A percentile compares a stretch with the other conserved stretches of the same genome.
Conservation (phyloP, 2,329 filamentous ascomycete species). For the Fusarium pseudograminearum region DNA sequence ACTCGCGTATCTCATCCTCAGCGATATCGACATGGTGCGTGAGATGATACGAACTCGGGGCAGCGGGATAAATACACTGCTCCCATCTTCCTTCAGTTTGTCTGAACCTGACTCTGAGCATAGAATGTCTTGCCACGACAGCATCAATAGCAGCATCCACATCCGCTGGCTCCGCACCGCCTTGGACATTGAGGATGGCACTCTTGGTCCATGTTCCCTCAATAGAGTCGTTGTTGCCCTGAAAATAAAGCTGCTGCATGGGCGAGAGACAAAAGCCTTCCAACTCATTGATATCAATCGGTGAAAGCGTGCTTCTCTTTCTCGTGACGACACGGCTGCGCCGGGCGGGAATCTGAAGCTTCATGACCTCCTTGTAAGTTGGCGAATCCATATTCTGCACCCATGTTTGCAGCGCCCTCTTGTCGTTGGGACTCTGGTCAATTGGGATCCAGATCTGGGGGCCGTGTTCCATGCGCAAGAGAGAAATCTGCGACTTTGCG, state of each 20-base stretch:
- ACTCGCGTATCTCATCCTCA: slow-evolving; percentile 56
- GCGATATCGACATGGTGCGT: slow-evolving; percentile 56
- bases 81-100: slow-evolving; percentile 57
- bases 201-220: slow-evolving; percentile 61
- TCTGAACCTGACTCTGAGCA: slow-evolving; percentile 63
- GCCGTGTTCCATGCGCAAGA: slow-evolving; percentile 56
- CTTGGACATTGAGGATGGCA: slow-evolving; percentile 60
- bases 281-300: slow-evolving; percentile 45
- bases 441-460: slow-evolving; percentile 62
- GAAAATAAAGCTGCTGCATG: slow-evolving; percentile 67
- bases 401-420: slow-evolving; percentile 64
- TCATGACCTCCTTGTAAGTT: slow-evolving; percentile 59
- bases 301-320: not conserved
- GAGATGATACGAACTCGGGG: slow-evolving; percentile 59
- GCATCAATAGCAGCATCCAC: slow-evolving; percentile 62
- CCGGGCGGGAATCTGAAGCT: slow-evolving; percentile 57
- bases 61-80: slow-evolving; percentile 58
- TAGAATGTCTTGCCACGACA: slow-evolving; percentile 63
- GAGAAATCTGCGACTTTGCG: slow-evolving; percentile 57
- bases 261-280: slow-evolving; percentile 61
- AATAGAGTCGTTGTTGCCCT: slow-evolving; percentile 52
- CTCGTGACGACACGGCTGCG: slow-evolving; percentile 46
- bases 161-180: slow-evolving; percentile 56
- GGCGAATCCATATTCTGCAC: slow-evolving; percentile 65
- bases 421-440: slow-evolving; percentile 54